Base-by-base conservation (phyloP, 306 rosid species). In the Psophocarpus tetragonolobus region DNA sequence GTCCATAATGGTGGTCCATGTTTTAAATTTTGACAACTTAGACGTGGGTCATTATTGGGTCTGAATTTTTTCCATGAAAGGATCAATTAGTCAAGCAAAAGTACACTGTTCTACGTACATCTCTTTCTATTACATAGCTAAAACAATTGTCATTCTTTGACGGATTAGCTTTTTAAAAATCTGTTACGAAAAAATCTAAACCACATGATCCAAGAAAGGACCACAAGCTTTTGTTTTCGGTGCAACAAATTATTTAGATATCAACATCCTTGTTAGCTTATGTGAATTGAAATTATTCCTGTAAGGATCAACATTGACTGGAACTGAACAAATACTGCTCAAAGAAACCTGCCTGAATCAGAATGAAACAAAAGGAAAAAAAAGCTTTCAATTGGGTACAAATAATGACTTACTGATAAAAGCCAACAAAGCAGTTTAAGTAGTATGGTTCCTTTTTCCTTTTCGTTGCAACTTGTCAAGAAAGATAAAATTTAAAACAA, bases 331-430 rank as follows among this genome's bases (percentile, higher is more conserved):
- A 69, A 21, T 33, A 78, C 17, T 62, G 20, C 30, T 33, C 45
- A 4, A 27, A 33, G 78, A 70, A 76, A 70, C 78, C 38, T 61
- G 62, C 84, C 69, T 17, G 32, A 61, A 44, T 60, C 67, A 71
- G 33, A 67, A 74, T 48, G 29, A 44, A 68, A 68, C 29, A 42
- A 57, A 15, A 29, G 53, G 30, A 48, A 44, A 29, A 75, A 51
- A 12, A 64, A 33, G 39, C 6, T 30, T 47, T n/a, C 45, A 44
- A 58, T 48, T 30, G n/a, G 68, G 23, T 51, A 50, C 56, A 62
- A 62, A 75, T 68, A 61, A 83, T 74, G 78, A 69, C 24, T 70
- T 69, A 21, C 78, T 62, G 65, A 18, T 54, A 69, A 75, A 71
- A 74, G 77, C 80, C 86, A 38, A 48, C 42, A 50, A 26, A 69